A percentile compares a stretch with the other conserved stretches of the same genome.
Evolutionary conservation across 106 monocot genomes (phyloP).

Genomic region (Allium fistulosum): DNA sequence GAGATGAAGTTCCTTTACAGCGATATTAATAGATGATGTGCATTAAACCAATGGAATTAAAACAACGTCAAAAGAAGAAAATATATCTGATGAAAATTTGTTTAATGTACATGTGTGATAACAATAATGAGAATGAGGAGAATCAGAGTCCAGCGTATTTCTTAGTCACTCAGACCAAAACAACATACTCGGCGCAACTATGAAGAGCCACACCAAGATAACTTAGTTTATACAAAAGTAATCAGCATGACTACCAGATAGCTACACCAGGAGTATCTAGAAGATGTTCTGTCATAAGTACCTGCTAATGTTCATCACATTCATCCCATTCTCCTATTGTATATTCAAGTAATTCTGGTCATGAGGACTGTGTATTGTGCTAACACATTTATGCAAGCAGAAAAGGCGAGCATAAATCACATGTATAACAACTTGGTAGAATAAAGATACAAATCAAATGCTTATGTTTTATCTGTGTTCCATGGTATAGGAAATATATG

Average conservation of each 20-base stretch:
- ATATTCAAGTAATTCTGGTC: background rate
- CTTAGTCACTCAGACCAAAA: slow-evolving; percentile 15
- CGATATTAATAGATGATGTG: no score
- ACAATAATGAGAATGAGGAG: background rate
- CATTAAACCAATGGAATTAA: no score
- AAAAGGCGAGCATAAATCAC: background rate
- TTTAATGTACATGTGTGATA: no score
- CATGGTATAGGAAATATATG: no score
- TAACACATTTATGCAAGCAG: background rate
- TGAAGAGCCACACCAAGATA: slow-evolving; percentile 22
- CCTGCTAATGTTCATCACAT: slow-evolving; percentile 27
- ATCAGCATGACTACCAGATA: slow-evolving; percentile 19
- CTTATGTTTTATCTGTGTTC: background rate
- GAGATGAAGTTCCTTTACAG: no score
- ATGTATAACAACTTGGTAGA: no score
- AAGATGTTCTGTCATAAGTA: slow-evolving; percentile 15
- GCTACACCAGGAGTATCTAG: slow-evolving; percentile 23
- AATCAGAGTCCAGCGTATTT: background rate
- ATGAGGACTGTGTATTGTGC: background rate
- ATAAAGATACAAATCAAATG: background rate
- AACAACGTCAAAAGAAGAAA: no score
- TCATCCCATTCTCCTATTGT: slow-evolving; percentile 13
- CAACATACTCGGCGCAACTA: slow-evolving; percentile 20
- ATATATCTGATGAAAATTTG: no score
- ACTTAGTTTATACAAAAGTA: slow-evolving; percentile 9